Evolutionary conservation across 2,329 filamentous ascomycete species (phyloP), one percentile per base, ranked within the genome.

Genomic region (Fusarium irregulare): DNA sequence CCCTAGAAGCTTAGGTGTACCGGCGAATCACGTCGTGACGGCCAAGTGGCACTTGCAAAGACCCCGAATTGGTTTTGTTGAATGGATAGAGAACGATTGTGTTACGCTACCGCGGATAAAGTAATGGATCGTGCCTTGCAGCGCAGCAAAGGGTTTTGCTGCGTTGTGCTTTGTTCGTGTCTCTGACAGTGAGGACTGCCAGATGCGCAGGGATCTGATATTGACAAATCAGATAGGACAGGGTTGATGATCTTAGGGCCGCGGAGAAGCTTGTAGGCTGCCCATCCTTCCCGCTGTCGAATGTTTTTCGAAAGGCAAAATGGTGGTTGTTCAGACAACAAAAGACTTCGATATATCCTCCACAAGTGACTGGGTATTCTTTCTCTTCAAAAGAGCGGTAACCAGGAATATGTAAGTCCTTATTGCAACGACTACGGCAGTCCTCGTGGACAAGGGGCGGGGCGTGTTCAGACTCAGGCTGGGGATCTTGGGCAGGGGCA

Each of bases 121-220:
- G 34, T 28, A 57, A 70, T 72, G 64, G 66, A 61, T 73, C 61
- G 73, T 75, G 57, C 73, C 73, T 75, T 75, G 73, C 73, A 75
- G 73, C 46, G 49, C 44, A 54, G 49, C 34, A 68, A 63, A 55
- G 49, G 56, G 59, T 65, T 62, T 48, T 59, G 49, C 61, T 64
- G 58, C 61, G 58, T 40, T 51, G 56, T 71, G 59, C 53, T 58
- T 55, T 68, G 53, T 56, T 70, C 48, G 54, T 56, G 54, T 49
- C 37, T 60, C 41, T 61, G 44, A 59, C 37, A 56, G 40, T 53
- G 37, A 53, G 28, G 50, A 57, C 40, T 53, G 20, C 47, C 56
- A 66, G 58, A 51, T 71, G 45, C 54, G 63, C 62, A 70, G 64
- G 70, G 59, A 41, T 46, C 46, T 23, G 14, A 57, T 44, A 41